Evolutionary conservation across 345 rosid genomes (phyloP).

Genomic region (Salix purpurea): DNA sequence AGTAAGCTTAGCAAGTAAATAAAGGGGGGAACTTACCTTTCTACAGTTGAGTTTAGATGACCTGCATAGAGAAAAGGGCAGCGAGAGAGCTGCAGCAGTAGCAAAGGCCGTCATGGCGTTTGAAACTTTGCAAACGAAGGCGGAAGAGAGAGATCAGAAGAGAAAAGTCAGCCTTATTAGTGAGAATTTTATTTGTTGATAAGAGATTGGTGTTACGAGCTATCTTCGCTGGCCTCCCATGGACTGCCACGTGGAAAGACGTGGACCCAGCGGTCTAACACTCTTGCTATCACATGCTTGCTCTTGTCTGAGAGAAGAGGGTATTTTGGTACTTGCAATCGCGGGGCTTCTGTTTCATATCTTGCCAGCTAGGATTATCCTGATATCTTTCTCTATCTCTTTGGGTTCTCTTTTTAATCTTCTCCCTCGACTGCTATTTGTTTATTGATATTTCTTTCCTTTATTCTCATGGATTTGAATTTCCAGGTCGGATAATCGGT

Average conservation of each 20-base stretch:
- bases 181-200: conserved; percentile 44
- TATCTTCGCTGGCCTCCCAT: conserved; percentile 66
- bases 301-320: conserved; percentile 2
- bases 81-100: conserved; percentile 61
- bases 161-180: neutral
- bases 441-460: neutral
- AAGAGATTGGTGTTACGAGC: conserved; percentile 61
- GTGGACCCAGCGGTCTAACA: no score
- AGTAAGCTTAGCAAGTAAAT: neutral
- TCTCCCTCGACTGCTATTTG: neutral
- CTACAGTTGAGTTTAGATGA: conserved; percentile 44
- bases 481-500: neutral
- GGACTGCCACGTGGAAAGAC: conserved; percentile 42
- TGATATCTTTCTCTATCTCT: conserved; percentile 43
- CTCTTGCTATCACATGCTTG: conserved; percentile 49
- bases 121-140: neutral
- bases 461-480: neutral
- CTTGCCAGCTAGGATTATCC: conserved; percentile 62
- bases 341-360: conserved; percentile 18
- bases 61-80: conserved; percentile 58
- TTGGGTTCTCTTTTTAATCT: neutral
- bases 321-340: neutral
- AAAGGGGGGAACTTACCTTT: conserved; percentile 48
- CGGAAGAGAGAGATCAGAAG: neutral
- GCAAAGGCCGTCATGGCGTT: conserved; percentile 77